Conservation (phyloP, 345 rosid species). For the Salix dunnii region DNA sequence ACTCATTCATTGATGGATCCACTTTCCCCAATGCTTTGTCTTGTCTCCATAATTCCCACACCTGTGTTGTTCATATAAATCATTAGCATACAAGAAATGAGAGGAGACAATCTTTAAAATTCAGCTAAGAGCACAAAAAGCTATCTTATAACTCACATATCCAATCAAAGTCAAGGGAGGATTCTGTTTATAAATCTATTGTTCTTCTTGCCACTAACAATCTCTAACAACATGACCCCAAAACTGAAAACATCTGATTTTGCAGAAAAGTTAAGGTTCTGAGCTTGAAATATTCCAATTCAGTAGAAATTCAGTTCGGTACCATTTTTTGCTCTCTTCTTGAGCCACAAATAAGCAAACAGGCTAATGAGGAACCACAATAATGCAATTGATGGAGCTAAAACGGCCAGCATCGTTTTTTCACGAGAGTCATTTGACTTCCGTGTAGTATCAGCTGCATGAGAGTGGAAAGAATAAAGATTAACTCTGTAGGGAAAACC, state of each 20-base stretch:
- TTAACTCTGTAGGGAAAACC: no score
- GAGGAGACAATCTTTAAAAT: not conserved
- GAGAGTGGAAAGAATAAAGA: no score
- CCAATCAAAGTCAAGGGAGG: no score
- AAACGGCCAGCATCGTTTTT: no score
- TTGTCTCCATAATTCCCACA: slow-evolving; percentile 1
- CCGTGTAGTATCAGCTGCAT: no score
- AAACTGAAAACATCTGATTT: slow-evolving; percentile 29
- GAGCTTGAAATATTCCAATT: not conserved
- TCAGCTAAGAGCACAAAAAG: not conserved
- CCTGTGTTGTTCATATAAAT: not conserved
- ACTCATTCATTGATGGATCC: not conserved
- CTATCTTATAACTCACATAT: slow-evolving; percentile 9
- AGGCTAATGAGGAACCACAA: no score
- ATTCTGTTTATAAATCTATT: not conserved
- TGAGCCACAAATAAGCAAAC: no score
- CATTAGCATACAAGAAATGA: not conserved
- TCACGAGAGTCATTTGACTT: no score
- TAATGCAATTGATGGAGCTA: no score
- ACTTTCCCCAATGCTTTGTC: not conserved
- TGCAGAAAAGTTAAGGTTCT: not conserved
- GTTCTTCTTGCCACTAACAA: slow-evolving; percentile 10
- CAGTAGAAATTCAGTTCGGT: no score
- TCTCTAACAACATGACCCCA: slow-evolving; percentile 8
- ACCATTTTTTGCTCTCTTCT: no score